These are phyloP conservation scores for Ceratocystis harringtonii DNA, from an alignment of 2,329 filamentous ascomycete species.

Conservation along the genomic window DNA sequence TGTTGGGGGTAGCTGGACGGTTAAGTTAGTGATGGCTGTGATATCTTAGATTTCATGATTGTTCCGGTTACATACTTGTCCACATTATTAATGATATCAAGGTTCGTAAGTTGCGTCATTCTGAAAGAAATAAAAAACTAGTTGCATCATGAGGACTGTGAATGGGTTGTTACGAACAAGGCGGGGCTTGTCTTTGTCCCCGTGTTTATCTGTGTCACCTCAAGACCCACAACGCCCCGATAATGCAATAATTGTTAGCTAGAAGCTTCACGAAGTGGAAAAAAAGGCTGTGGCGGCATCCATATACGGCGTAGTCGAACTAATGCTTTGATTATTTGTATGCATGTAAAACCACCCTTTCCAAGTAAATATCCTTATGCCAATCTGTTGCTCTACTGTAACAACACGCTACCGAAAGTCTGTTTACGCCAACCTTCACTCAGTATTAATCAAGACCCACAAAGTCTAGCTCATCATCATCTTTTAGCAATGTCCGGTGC, in stretches of 20 bases:
- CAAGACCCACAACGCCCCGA: background rate
- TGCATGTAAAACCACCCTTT: background rate
- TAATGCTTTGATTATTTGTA: background rate
- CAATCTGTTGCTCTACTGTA: background rate
- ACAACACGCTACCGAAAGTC: background rate
- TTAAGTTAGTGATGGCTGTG: background rate
- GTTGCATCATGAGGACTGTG: background rate
- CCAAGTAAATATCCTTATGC: background rate
- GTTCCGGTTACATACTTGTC: constrained; percentile 34
- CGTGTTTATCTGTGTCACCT: background rate
- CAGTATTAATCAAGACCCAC: background rate
- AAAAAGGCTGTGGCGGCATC: background rate
- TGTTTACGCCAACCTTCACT: background rate
- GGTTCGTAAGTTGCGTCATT: constrained; percentile 22
- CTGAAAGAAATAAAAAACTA: background rate
- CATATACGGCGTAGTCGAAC: background rate
- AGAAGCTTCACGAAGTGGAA: background rate
- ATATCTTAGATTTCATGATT: too few species aligned
- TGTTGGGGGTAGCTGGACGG: constrained; percentile 59
- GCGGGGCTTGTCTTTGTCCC: background rate
- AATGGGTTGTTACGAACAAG: background rate
- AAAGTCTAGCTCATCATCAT: background rate
- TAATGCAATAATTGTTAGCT: background rate
- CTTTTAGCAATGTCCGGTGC: constrained; percentile 27
- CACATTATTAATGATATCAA: constrained; percentile 39